phyloP scores from a whole-genome alignment of 2,329 filamentous ascomycete genomes.

The Trichoderma polysporum region DNA sequence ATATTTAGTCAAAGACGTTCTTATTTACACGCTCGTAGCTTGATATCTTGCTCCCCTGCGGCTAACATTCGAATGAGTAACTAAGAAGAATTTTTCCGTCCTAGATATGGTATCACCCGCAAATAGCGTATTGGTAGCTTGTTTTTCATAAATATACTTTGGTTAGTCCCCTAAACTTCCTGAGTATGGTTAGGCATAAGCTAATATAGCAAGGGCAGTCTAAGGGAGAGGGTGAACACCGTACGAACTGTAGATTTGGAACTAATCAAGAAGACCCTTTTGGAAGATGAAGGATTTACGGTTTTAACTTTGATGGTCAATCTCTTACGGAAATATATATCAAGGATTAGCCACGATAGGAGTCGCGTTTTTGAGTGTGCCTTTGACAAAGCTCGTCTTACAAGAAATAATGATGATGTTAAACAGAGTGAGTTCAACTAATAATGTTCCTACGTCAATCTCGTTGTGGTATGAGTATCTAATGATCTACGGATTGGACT shows the following conservation, averaged over 20 bases:
- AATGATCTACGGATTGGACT: not conserved
- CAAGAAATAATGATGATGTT: not conserved
- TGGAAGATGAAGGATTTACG: not conserved
- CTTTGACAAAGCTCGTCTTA: not conserved
- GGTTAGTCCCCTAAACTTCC: not conserved
- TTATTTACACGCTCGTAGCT: not conserved
- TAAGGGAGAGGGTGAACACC: not conserved
- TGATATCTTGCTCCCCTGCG: not conserved
- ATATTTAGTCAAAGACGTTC: not conserved
- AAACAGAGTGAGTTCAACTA: not conserved
- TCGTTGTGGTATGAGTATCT: not conserved
- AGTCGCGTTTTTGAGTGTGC: not conserved
- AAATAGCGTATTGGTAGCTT: not conserved
- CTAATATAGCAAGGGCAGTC: not conserved
- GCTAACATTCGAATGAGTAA: not conserved
- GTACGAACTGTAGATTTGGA: too few species aligned
- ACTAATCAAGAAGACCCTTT: too few species aligned
- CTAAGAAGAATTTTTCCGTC: not conserved
- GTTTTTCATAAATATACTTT: not conserved
- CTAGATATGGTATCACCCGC: not conserved
- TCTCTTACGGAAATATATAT: not conserved
- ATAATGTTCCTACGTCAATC: too few species aligned
- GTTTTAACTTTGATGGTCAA: not conserved
- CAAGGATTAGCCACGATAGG: not conserved
- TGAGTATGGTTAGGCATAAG: accelerated